Conservation (phyloP, 129 eudicot species). For the Flaveria sonorensis region DNA sequence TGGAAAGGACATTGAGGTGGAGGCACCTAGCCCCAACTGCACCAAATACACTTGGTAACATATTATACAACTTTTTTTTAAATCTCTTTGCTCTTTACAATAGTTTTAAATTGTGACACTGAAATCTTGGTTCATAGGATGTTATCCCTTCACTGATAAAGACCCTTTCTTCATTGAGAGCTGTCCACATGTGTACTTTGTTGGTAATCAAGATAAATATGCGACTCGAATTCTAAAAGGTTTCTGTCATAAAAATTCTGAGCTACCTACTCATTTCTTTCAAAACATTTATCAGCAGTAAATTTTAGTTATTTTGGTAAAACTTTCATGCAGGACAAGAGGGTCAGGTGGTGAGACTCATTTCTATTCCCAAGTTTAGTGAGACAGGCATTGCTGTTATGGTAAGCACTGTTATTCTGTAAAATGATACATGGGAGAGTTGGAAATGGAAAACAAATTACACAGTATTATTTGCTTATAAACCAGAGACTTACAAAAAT, state of each 20-base stretch:
- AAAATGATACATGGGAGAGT: neutral
- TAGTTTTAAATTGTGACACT: neutral
- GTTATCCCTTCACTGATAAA: conserved; percentile 94
- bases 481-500: neutral
- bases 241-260: conserved; percentile 22
- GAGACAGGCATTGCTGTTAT: conserved; percentile 88
- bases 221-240: conserved; percentile 66
- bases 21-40: conserved; percentile 98
- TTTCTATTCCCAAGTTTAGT: conserved; percentile 77
- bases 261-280: neutral
- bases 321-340: conserved; percentile 63
- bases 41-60: conserved; percentile 89
- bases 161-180: conserved; percentile 89
- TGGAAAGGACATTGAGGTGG: conserved; percentile 95
- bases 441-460: neutral
- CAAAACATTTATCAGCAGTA: neutral
- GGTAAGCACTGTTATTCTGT: conserved; percentile 49
- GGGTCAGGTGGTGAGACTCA: conserved; percentile 82
- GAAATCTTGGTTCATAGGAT: conserved; percentile 56
- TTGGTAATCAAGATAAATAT: conserved; percentile 79
- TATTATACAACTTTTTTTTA: neutral
- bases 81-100: neutral
- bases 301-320: neutral
- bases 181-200: conserved; percentile 94
- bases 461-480: neutral